phyloP scores from a whole-genome alignment of 441 rosid genomes.

The Populus tomentosa region DNA sequence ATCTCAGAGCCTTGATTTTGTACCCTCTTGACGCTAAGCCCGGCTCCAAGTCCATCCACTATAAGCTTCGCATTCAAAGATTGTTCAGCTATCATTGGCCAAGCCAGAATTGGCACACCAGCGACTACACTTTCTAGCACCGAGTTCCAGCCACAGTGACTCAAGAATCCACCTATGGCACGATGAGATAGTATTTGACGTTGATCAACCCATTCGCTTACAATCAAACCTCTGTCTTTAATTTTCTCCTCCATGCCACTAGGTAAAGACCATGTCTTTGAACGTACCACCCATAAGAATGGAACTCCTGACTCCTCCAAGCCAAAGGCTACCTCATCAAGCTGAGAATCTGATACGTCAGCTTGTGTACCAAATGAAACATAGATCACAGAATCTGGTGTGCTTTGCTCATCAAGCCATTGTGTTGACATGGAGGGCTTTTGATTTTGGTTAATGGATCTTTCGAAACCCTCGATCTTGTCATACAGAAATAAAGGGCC shows the following conservation, averaged over 20 bases:
- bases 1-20: not conserved
- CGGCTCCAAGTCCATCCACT: constrained; percentile 23
- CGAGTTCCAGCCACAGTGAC: constrained; percentile 47
- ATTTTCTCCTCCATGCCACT: constrained; percentile 10
- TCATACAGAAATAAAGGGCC: constrained; percentile 25
- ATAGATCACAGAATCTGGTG: constrained; percentile 19
- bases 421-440: not conserved
- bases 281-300: constrained; percentile 25
- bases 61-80: constrained; percentile 29
- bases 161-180: constrained; percentile 30
- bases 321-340: constrained; percentile 33
- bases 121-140: constrained; percentile 31
- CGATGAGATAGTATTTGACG: constrained; percentile 26
- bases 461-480: not conserved
- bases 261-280: constrained; percentile 25
- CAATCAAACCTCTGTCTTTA: constrained; percentile 21
- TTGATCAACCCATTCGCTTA: constrained; percentile 34
- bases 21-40: constrained; percentile 8
- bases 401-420: constrained; percentile 23
- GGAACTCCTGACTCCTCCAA: constrained; percentile 23
- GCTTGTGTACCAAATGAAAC: constrained; percentile 39
- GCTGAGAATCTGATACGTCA: constrained; percentile 17
- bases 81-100: constrained; percentile 39
- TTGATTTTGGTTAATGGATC: not conserved
- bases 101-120: constrained; percentile 31